phyloP scores from a whole-genome alignment of 805 yeast genomes.

The Torulaspora maleeae region DNA sequence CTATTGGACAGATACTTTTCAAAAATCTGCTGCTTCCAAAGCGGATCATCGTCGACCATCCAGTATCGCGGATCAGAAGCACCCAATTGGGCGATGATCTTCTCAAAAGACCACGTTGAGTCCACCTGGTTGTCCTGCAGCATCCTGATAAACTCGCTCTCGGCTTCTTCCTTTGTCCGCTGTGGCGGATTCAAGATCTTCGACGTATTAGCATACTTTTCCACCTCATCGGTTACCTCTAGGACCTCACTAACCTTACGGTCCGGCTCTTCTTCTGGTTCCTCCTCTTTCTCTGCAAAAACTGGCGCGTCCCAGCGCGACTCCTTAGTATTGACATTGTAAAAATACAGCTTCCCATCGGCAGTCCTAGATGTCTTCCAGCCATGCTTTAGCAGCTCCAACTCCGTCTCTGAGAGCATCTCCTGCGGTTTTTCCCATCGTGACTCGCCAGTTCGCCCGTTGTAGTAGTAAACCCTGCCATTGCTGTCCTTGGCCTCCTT shows the following conservation, averaged over 20 bases:
- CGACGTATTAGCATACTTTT: conserved; percentile 26
- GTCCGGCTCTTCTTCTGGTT: not conserved
- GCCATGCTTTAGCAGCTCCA: conserved; percentile 47
- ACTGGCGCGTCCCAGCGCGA: conserved; percentile 81
- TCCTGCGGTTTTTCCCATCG: conserved; percentile 79
- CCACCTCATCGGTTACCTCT: conserved; percentile 4
- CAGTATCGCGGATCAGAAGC: conserved; percentile 62
- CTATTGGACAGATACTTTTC: conserved; percentile 58
- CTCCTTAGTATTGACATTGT: conserved; percentile 56
- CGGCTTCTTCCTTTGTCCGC: conserved; percentile 37
- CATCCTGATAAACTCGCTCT: conserved; percentile 47
- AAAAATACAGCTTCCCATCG: conserved; percentile 64
- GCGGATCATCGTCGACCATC: conserved; percentile 54
- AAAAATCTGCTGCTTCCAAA: conserved; percentile 54
- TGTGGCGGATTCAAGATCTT: conserved; percentile 28
- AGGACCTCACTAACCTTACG: not conserved
- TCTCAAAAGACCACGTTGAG: conserved; percentile 69
- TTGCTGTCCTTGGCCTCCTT: conserved; percentile 56
- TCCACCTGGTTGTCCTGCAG: conserved; percentile 55
- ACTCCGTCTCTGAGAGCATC: conserved; percentile 37
- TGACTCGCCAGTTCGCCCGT: conserved; percentile 58
- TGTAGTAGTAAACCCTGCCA: conserved; percentile 69
- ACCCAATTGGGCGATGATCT: conserved; percentile 51
- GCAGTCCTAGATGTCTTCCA: conserved; percentile 51
- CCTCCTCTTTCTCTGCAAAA: conserved; percentile 5